Conservation (phyloP, 225 moss, liverwort and hornwort genomes). For the Marchantia paleacea region DNA sequence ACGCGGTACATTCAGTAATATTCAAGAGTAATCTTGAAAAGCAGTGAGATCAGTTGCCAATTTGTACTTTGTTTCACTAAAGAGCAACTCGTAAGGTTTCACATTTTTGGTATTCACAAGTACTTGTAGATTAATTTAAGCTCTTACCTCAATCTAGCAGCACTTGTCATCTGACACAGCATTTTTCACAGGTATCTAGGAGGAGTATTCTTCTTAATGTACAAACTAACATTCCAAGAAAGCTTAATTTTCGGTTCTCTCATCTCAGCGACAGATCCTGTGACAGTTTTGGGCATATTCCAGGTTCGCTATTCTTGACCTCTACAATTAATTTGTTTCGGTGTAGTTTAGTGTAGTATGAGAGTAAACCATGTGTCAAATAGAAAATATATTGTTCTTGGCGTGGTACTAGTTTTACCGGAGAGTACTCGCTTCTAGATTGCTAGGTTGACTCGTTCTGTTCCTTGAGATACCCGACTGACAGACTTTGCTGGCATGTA, state of each 20-base stretch:
- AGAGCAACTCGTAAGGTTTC: too few relatives aligned
- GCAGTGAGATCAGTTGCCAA: too few relatives aligned
- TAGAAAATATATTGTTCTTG: neutral
- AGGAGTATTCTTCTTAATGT: slow-evolving; percentile 86
- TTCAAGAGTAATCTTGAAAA: too few relatives aligned
- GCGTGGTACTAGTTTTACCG: neutral
- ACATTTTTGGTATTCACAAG: too few relatives aligned
- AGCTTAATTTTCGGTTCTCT: slow-evolving; percentile 95
- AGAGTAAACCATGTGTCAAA: neutral
- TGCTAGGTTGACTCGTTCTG: neutral
- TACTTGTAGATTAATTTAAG: too few relatives aligned
- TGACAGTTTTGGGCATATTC: slow-evolving; percentile 93
- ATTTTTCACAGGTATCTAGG: slow-evolving; percentile 66
- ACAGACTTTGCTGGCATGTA: slow-evolving; percentile 25
- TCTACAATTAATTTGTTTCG: neutral
- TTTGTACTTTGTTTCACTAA: too few relatives aligned
- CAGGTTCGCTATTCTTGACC: slow-evolving; percentile 41
- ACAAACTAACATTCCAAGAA: slow-evolving; percentile 85
- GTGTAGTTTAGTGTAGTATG: neutral
- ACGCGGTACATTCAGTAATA: too few relatives aligned
- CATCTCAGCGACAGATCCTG: slow-evolving; percentile 99
- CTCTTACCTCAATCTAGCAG: neutral
- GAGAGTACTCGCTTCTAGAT: neutral
- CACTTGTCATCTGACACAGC: neutral
- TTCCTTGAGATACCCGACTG: neutral